Evolutionary conservation across 768 basidiomycete species (phyloP), one percentile per base, ranked within the genome.

Genomic region (Lanmaoa pseudosensibilis): DNA sequence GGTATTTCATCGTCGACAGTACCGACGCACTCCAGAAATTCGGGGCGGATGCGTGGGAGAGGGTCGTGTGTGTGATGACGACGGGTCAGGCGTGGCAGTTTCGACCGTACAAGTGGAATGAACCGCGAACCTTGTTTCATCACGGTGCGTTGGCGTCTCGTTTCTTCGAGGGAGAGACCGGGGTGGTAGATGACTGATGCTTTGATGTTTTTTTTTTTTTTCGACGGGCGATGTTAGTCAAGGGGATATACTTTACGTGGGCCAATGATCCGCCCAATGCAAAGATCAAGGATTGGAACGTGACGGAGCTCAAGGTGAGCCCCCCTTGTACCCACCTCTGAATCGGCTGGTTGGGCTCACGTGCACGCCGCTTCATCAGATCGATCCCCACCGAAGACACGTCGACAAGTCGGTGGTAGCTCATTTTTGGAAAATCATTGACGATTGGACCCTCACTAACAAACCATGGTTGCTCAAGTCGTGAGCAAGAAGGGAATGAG

Each of bases 81-180:
- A 99, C 97, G 0, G 97, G 97, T 1, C 96, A 98, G 64, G 88
- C 90, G 33, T 98, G 97, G 97, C 97, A 99, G 70, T 99, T 99
- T 75, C 80, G 87, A 55, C 89, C 92, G 18, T 98, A 98, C 76
- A 95, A 96, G 69, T 99, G 96, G 96, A 86, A 81, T 48, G 94
- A 98, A 66, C 97, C 97, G 1, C 85, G 86, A 57, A 82, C 89
- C 49, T 73, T 99, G 27, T 98, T 99, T 74, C 91, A 97, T 68
- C 90, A 98, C 66, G 94, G 95, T 96, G 61, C 45, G 59, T 33
- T 11, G 2, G 27, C 11, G 5, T 12, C 10, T 13, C 23, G 7
- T 49, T 5, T 38, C 15, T 15, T 25, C 19, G n/a, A 10, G 12
- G 4, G n/a, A n/a, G n/a, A n/a, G n/a, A n/a, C n/a, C n/a, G n/a